phyloP scores from a whole-genome alignment of 225 moss, liverwort and hornwort genomes.

The Polytrichum commune region DNA sequence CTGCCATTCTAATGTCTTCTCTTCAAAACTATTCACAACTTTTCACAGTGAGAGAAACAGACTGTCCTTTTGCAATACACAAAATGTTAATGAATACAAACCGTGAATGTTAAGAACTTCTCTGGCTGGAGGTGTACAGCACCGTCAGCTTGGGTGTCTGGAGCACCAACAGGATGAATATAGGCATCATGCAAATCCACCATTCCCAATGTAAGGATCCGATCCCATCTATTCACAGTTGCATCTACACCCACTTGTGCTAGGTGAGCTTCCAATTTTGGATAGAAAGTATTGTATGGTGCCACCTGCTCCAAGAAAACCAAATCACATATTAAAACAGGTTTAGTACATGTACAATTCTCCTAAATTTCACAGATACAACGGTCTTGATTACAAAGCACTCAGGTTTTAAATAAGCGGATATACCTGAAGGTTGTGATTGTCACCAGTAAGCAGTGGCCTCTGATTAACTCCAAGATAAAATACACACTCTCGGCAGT shows the following conservation, averaged over 20 bases:
- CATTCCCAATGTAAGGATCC: constrained; percentile 45
- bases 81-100: background rate
- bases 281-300: constrained; percentile 65
- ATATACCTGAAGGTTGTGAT: constrained; percentile 66
- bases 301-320: constrained; percentile 42
- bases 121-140: constrained; percentile 56
- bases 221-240: constrained; percentile 60
- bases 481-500: constrained; percentile 67
- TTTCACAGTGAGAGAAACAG: too few relatives aligned
- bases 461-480: constrained; percentile 67
- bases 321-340: background rate
- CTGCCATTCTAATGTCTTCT: too few relatives aligned
- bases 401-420: too few relatives aligned
- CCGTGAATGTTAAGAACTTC: constrained; percentile 46
- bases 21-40: too few relatives aligned
- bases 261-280: constrained; percentile 50
- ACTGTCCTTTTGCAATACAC: too few relatives aligned
- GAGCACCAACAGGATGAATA: constrained; percentile 51
- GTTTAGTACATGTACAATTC: background rate
- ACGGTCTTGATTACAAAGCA: too few relatives aligned
- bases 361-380: background rate
- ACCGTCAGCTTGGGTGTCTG: constrained; percentile 56
- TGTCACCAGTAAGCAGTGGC: constrained; percentile 57
- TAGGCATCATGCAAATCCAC: constrained; percentile 56
- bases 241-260: constrained; percentile 52